These are phyloP conservation scores for Fusarium torreyae DNA, from an alignment of 2,329 filamentous ascomycete genomes.

Conservation along the genomic window DNA sequence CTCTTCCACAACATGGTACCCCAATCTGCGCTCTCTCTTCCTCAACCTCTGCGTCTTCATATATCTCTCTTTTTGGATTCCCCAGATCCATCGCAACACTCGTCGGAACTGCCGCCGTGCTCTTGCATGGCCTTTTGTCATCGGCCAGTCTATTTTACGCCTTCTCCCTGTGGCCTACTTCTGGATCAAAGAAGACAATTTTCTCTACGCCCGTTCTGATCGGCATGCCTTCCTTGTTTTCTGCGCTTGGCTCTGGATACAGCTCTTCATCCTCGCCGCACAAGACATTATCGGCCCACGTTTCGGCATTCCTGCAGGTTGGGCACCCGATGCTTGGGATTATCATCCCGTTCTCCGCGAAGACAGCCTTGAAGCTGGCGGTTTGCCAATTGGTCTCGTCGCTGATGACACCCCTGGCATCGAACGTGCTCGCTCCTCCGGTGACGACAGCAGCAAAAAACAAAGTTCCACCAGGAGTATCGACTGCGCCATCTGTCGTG, in stretches of 20 bases:
- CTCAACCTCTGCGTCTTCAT: slow-evolving; percentile 76
- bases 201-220: slow-evolving; percentile 83
- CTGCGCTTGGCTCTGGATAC: slow-evolving; percentile 87
- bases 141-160: slow-evolving; percentile 85
- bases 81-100: slow-evolving; percentile 92
- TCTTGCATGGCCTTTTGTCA: slow-evolving; percentile 90
- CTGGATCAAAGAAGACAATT: slow-evolving; percentile 82
- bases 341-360: slow-evolving; percentile 93
- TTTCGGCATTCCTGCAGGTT: slow-evolving; percentile 82
- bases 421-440: slow-evolving; percentile 51
- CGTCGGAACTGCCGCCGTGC: slow-evolving; percentile 93
- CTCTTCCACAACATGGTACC: slow-evolving; percentile 73
- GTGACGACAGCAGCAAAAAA: slow-evolving; percentile 55
- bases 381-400: slow-evolving; percentile 81
- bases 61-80: slow-evolving; percentile 93
- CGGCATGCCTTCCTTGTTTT: slow-evolving; percentile 71
- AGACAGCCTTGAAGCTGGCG: slow-evolving; percentile 84
- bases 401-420: slow-evolving; percentile 49
- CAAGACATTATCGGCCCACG: slow-evolving; percentile 91
- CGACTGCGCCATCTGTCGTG: slow-evolving; percentile 96
- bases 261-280: slow-evolving; percentile 81
- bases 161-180: slow-evolving; percentile 89
- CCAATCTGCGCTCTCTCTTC: slow-evolving; percentile 68
- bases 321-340: slow-evolving; percentile 86
- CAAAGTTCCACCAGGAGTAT: slow-evolving; percentile 67